Conservation (phyloP, 331 rosid genomes). For the Quercus lobata region DNA sequence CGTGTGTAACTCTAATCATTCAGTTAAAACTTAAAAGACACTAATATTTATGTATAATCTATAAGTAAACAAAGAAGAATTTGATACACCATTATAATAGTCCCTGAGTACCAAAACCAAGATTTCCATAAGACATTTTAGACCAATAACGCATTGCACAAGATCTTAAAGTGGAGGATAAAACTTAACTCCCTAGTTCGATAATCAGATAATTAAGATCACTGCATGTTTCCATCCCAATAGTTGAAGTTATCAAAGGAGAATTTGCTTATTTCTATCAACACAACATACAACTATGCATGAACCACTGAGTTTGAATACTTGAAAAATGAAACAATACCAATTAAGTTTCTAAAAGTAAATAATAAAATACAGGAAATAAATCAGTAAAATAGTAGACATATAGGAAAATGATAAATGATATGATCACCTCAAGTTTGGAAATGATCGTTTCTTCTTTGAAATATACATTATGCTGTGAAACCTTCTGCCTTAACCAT, state of each 20-base stretch:
- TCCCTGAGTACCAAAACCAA: neutral
- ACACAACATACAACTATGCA: neutral
- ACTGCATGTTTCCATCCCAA: neutral
- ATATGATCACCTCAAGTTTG: neutral
- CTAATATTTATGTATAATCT: no score
- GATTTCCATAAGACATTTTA: neutral
- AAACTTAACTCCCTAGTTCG: neutral
- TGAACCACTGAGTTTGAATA: neutral
- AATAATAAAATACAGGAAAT: neutral
- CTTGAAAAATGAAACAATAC: neutral
- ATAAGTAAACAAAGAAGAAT: no score
- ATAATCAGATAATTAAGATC: neutral
- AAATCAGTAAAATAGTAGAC: neutral
- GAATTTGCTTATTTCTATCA: neutral
- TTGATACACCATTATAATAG: neutral
- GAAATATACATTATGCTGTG: neutral
- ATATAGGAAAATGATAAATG: neutral
- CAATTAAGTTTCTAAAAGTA: neutral
- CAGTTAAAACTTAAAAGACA: no score
- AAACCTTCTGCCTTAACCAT: neutral
- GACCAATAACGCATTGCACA: neutral
- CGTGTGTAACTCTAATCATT: no score
- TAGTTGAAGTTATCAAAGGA: neutral
- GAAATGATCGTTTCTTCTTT: neutral
- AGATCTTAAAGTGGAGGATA: neutral